Conservation (phyloP, 768 basidiomycete species). For the Lentinus brumalis region DNA sequence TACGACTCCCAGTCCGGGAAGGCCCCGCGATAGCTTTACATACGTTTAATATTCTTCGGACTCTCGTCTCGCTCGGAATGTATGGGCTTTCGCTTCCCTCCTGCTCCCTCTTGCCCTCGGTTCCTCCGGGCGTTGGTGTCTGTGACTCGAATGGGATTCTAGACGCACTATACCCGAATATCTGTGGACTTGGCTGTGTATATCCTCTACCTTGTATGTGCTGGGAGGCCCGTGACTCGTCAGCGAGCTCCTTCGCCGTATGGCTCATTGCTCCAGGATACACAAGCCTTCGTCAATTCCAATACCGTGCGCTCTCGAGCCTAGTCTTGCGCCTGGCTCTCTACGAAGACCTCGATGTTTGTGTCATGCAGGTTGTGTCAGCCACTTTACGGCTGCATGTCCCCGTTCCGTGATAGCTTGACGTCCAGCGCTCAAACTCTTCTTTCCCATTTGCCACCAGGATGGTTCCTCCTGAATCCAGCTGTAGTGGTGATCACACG, state of each 20-base stretch:
- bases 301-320: slow-evolving; percentile 5
- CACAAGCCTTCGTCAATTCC: slow-evolving; percentile 1
- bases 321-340: neutral
- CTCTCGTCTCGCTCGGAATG: slow-evolving; percentile 5
- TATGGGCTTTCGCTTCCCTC: slow-evolving; percentile 2
- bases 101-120: neutral
- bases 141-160: neutral
- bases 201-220: neutral
- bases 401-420: too few relatives aligned
- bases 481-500: too few relatives aligned
- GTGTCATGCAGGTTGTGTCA: too few relatives aligned
- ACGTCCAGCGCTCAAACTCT: too few relatives aligned
- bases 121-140: neutral
- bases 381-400: too few relatives aligned
- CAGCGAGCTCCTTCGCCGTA: slow-evolving; percentile 1
- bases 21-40: slow-evolving; percentile 9
- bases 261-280: slow-evolving; percentile 9
- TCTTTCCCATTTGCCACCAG: too few relatives aligned
- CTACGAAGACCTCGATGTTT: too few relatives aligned
- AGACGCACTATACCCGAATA: slow-evolving; percentile 14
- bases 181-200: neutral
- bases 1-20: neutral
- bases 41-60: slow-evolving; percentile 11
- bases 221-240: neutral
- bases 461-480: too few relatives aligned